Evolutionary conservation across 257 asterid genomes (phyloP).

Genomic region (Plantago ovata): DNA sequence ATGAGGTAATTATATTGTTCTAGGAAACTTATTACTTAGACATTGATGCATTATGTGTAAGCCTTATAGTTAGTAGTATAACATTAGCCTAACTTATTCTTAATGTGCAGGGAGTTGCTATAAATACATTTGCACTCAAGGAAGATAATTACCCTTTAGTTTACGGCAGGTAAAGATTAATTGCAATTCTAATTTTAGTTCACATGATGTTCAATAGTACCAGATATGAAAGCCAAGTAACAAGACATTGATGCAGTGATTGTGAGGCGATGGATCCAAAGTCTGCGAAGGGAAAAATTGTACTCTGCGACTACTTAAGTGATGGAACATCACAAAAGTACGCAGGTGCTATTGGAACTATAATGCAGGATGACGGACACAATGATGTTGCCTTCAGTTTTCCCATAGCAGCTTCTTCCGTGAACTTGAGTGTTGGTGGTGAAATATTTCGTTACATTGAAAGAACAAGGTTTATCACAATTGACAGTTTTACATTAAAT

Average conservation of each 20-base stretch:
- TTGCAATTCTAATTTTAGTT: no score
- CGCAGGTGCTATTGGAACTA: slow-evolving; percentile 47
- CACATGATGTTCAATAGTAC: no score
- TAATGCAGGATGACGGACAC: slow-evolving; percentile 30
- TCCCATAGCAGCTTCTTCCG: slow-evolving; percentile 46
- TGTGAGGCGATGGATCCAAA: slow-evolving; percentile 41
- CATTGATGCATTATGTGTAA: neutral
- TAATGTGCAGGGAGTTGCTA: slow-evolving; percentile 23
- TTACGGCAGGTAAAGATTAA: slow-evolving; percentile 36
- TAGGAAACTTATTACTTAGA: no score
- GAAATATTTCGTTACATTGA: slow-evolving; percentile 31
- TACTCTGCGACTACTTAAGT: slow-evolving; percentile 38
- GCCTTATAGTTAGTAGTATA: neutral
- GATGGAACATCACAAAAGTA: slow-evolving; percentile 18
- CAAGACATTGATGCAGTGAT: slow-evolving; percentile 28
- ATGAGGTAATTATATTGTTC: slow-evolving; percentile 37
- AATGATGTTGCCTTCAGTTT: slow-evolving; percentile 43
- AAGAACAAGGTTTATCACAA: slow-evolving; percentile 30
- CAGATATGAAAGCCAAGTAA: no score
- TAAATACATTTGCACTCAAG: slow-evolving; percentile 27
- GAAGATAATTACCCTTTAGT: slow-evolving; percentile 25
- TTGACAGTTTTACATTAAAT: neutral
- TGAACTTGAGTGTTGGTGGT: slow-evolving; percentile 31
- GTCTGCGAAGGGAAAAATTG: slow-evolving; percentile 38
- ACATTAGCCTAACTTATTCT: neutral